Base-by-base conservation (phyloP, 768 basidiomycete genomes). In the Macrolepiota fuliginosa region DNA sequence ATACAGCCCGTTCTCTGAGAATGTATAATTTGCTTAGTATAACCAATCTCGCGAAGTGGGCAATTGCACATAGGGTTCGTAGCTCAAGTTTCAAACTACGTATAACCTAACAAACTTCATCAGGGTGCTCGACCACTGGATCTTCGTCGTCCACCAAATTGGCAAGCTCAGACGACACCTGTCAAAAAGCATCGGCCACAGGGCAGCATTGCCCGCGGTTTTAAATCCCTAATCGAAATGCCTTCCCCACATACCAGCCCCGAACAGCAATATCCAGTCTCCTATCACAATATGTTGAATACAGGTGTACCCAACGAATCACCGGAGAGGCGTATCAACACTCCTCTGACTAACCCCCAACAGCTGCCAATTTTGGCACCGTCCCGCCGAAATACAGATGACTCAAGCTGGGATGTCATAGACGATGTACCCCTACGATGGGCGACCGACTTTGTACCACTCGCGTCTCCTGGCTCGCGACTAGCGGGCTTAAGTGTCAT, bases 21-120 rank as follows among this genome's bases (percentile, higher is more conserved):
- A 93, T 94, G 91, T 94, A 94, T 71, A 94, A 87, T 67, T 78
- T 94, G 19, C 78, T 85, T 19, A 91, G 91, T 69, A 73, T 94
- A 5, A 80, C 82, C 9, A 92, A 82, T 66, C 79, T 94, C 12
- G 90, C 89, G 1, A 87, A 85, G 67, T 94, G 89, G 89, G 80
- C 84, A 0, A 74, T 88, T 17, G 75, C 86, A 10, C 86, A 89
- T 61, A 88, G 87, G 73, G 92, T 88, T 63, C 45, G 74, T 67
- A 19, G 25, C 42, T 50, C 12, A 35, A 27, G 3, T 27, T 22
- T 49, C 45, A 45, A 22, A 29, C 2, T 7, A 25, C 50, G 40
- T 51, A 53, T 47, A n/a, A 40, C 6, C 62, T 52, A 39, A 61
- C 32, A 59, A 45, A 13, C 13, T 40, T 5, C 63, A 7, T 25